These are phyloP conservation scores for Nothophoma quercina DNA, from an alignment of 2,329 filamentous ascomycete genomes.

Conservation along the genomic window DNA sequence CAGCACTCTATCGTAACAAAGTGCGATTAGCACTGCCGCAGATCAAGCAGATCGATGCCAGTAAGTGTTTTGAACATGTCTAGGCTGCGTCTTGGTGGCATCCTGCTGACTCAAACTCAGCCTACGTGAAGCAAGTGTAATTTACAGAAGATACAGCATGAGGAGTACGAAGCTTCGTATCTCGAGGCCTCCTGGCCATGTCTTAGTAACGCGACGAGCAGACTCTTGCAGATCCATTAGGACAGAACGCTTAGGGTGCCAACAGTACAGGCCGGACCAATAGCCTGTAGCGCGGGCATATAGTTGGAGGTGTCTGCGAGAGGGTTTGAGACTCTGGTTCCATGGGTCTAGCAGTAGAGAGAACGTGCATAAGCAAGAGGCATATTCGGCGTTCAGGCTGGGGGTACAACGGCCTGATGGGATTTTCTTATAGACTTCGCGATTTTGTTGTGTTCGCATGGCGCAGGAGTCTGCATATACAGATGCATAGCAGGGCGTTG, in stretches of 20 bases:
- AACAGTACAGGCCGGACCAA: too few species aligned
- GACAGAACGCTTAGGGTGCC: too few species aligned
- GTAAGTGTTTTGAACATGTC: slow-evolving; percentile 72
- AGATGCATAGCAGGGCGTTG: slow-evolving; percentile 21
- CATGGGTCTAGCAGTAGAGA: too few species aligned
- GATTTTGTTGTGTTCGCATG: slow-evolving; percentile 2
- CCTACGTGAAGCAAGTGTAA: slow-evolving; percentile 32
- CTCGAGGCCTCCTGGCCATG: too few species aligned
- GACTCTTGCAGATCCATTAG: too few species aligned
- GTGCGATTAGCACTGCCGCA: slow-evolving; percentile 86
- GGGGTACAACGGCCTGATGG: neutral
- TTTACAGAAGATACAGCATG: neutral
- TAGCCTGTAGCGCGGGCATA: too few species aligned
- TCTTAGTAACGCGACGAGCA: too few species aligned
- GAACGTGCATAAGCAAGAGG: neutral
- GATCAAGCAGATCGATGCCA: slow-evolving; percentile 93
- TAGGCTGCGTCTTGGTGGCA: neutral
- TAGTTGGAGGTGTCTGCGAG: too few species aligned
- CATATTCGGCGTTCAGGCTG: neutral
- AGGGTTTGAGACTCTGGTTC: too few species aligned
- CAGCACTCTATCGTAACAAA: slow-evolving; percentile 94
- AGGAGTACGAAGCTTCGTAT: neutral
- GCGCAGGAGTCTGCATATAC: slow-evolving; percentile 2
- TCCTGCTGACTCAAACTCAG: slow-evolving; percentile 21
- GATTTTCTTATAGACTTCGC: neutral